These are phyloP conservation scores for Ulota crispa DNA, from an alignment of 225 moss, liverwort and hornwort species.

Conservation along the genomic window DNA sequence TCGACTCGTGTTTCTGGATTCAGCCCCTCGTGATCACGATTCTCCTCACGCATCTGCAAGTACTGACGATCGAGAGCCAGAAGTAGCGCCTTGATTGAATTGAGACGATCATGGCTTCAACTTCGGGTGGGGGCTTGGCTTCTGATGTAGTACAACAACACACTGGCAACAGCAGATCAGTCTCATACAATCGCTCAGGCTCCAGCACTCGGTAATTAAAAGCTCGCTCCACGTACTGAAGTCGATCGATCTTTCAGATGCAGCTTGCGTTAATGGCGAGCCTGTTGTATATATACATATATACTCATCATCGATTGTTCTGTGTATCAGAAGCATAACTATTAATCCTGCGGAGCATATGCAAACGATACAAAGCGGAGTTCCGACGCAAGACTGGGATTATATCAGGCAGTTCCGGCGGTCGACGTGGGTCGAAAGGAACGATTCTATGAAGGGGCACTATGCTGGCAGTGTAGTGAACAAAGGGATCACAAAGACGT, in stretches of 20 bases:
- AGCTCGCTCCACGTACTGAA: background rate
- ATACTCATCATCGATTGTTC: background rate
- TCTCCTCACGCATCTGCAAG: background rate
- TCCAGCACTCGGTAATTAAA: conserved; percentile 44
- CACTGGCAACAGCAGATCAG: background rate
- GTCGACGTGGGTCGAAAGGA: conserved; percentile 27
- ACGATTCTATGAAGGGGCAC: conserved; percentile 49
- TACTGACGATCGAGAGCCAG: conserved; percentile 2
- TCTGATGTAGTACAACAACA: background rate
- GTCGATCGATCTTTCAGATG: background rate
- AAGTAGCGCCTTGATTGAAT: background rate
- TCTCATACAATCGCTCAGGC: conserved; percentile 33
- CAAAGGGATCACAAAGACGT: conserved; percentile 22
- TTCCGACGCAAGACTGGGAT: conserved; percentile 41
- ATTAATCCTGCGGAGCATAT: conserved; percentile 35
- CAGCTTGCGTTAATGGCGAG: background rate
- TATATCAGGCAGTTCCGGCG: conserved; percentile 10
- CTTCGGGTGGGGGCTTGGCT: conserved; percentile 24
- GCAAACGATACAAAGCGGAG: conserved; percentile 39
- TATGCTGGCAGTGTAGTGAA: conserved; percentile 39
- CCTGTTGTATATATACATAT: background rate
- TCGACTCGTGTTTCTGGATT: background rate
- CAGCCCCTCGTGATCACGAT: background rate
- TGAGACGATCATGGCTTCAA: conserved; percentile 36
- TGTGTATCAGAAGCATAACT: conserved; percentile 25